Percentiles rank a stretch among this genome's conserved stretches.
phyloP scores from a whole-genome alignment of 768 basidiomycete genomes.

The Xerocomellus chrysenteron region DNA sequence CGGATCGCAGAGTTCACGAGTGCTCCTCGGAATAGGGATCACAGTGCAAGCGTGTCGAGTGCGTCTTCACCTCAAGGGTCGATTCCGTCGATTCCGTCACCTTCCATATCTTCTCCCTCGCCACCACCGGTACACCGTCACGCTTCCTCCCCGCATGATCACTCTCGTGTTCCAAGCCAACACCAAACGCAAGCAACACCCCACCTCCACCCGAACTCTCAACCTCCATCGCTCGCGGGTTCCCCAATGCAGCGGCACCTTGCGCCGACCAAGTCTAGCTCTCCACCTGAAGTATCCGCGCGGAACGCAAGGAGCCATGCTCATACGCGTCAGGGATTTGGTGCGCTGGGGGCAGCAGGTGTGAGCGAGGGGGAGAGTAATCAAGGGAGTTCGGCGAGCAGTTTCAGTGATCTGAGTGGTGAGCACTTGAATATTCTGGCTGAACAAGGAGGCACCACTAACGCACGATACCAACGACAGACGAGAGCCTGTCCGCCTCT shows the following conservation, averaged over 20 bases:
- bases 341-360: slow-evolving; percentile 39
- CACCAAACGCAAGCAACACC: slow-evolving; percentile 3
- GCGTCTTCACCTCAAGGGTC: slow-evolving; percentile 74
- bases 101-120: slow-evolving; percentile 54
- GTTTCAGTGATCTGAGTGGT: slow-evolving; percentile 89
- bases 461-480: slow-evolving; percentile 32
- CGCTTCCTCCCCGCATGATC: slow-evolving; percentile 25
- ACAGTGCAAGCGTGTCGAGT: slow-evolving; percentile 74
- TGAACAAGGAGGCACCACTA: neutral
- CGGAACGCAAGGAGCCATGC: slow-evolving; percentile 53
- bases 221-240: slow-evolving; percentile 13
- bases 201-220: slow-evolving; percentile 15
- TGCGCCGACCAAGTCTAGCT: slow-evolving; percentile 56
- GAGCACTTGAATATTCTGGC: slow-evolving; percentile 21
- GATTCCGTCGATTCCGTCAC: slow-evolving; percentile 79
- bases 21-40: slow-evolving; percentile 45
- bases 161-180: slow-evolving; percentile 1
- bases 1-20: slow-evolving; percentile 36
- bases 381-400: slow-evolving; percentile 72
- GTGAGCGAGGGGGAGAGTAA: slow-evolving; percentile 58
- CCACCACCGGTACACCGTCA: slow-evolving; percentile 31
- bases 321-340: slow-evolving; percentile 46
- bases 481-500: slow-evolving; percentile 74
- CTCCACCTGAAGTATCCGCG: slow-evolving; percentile 58
- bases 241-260: slow-evolving; percentile 50